Evolutionary conservation across 768 basidiomycete genomes (phyloP).

Genomic region (Lenzites betulinus): DNA sequence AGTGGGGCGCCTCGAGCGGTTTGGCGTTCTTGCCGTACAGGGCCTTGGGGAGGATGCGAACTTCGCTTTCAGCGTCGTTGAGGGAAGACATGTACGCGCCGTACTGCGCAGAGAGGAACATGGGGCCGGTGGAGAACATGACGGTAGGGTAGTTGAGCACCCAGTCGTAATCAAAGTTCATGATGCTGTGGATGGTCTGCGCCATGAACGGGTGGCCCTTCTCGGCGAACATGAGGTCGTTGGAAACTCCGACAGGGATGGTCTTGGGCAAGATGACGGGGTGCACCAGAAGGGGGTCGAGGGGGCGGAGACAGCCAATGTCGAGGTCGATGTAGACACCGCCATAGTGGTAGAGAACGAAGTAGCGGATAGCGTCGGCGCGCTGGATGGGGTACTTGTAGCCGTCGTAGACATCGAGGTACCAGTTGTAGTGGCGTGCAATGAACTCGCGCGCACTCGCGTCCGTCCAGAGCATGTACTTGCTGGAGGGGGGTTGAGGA

Average conservation of each 20-base stretch:
- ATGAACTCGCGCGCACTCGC: slow-evolving; percentile 88
- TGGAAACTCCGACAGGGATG: slow-evolving; percentile 95
- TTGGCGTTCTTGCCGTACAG: slow-evolving; percentile 98
- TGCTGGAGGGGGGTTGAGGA: slow-evolving; percentile 48
- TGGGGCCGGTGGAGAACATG: slow-evolving; percentile 99
- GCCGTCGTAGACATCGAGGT: slow-evolving; percentile 89
- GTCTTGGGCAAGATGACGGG: slow-evolving; percentile 93
- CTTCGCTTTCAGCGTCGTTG: slow-evolving; percentile 58
- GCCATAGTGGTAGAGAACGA: slow-evolving; percentile 93
- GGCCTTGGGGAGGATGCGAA: slow-evolving; percentile 92
- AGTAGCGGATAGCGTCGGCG: slow-evolving; percentile 97
- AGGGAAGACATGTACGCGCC: slow-evolving; percentile 71
- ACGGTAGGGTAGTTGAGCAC: slow-evolving; percentile 98
- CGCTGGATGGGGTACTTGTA: slow-evolving; percentile 94
- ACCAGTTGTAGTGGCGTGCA: slow-evolving; percentile 85
- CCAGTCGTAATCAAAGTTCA: slow-evolving; percentile 92
- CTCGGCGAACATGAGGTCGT: slow-evolving; percentile 94
- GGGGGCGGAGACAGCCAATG: slow-evolving; percentile 84
- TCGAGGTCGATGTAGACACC: slow-evolving; percentile 97
- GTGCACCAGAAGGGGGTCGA: slow-evolving; percentile 85
- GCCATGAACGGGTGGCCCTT: slow-evolving; percentile 86
- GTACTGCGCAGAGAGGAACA: slow-evolving; percentile 97
- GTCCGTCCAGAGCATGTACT: slow-evolving; percentile 99
- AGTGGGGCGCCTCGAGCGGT: slow-evolving; percentile 77
- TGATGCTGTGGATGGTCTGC: slow-evolving; percentile 89